Conservation (phyloP, 192 early-diverging fungal species). For the Paraglomus brasilianum region DNA sequence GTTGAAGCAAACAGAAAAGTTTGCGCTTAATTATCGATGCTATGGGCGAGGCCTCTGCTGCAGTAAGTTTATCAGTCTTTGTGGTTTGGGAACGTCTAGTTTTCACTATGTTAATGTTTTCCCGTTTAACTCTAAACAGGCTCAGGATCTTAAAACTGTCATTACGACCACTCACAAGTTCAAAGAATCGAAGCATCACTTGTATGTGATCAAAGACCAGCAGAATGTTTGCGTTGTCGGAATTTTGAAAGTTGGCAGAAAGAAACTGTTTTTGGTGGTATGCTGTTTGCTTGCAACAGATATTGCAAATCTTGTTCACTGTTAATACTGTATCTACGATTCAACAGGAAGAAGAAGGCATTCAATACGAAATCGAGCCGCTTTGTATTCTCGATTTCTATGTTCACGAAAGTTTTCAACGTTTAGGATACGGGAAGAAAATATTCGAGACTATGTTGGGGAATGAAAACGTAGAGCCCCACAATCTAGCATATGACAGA, state of each 20-base stretch:
- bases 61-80: slow-evolving; percentile 28
- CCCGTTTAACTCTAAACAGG: slow-evolving; percentile 18
- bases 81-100: too few relatives aligned
- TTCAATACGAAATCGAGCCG: slow-evolving; percentile 39
- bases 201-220: slow-evolving; percentile 40
- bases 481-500: slow-evolving; percentile 43
- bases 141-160: slow-evolving; percentile 38
- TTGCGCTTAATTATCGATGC: slow-evolving; percentile 41
- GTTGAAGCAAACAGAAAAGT: slow-evolving; percentile 30
- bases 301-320: slow-evolving; percentile 4
- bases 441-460: slow-evolving; percentile 44
- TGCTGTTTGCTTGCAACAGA: not conserved
- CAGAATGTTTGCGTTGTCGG: slow-evolving; percentile 38
- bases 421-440: slow-evolving; percentile 39
- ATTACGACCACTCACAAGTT: slow-evolving; percentile 36
- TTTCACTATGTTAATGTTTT: not conserved
- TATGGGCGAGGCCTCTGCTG: slow-evolving; percentile 42
- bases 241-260: slow-evolving; percentile 45
- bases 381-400: slow-evolving; percentile 45
- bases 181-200: slow-evolving; percentile 39
- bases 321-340: not conserved
- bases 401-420: slow-evolving; percentile 37
- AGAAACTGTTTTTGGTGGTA: slow-evolving; percentile 45
- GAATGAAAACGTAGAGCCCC: slow-evolving; percentile 35
- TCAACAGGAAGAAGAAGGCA: slow-evolving; percentile 37